phyloP scores from a whole-genome alignment of 176 grass and related monocot genomes.

The Thinopyrum elongatum region DNA sequence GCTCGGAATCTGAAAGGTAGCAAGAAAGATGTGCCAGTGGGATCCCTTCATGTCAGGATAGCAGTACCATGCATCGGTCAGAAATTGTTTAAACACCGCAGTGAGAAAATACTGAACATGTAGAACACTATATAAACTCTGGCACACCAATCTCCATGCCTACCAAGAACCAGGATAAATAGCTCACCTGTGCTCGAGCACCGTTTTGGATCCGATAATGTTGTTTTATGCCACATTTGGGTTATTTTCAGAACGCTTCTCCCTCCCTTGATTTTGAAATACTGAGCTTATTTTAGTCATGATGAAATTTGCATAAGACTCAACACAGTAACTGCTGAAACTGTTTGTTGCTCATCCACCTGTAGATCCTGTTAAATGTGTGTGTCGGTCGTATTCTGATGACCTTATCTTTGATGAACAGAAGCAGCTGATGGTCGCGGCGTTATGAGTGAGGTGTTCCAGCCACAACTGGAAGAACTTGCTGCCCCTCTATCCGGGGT shows the following conservation, averaged over 20 bases:
- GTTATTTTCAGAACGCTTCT: neutral
- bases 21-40: neutral
- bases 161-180: neutral
- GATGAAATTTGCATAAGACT: neutral
- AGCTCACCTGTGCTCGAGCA: neutral
- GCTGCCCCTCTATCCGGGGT: neutral
- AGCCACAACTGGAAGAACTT: slow-evolving; percentile 24
- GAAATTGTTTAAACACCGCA: neutral
- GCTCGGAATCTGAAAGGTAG: neutral
- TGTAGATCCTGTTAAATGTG: neutral
- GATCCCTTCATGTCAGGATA: neutral
- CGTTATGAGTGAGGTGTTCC: slow-evolving; percentile 6
- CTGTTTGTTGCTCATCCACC: neutral
- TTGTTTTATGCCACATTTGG: neutral
- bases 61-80: neutral
- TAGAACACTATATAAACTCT: neutral
- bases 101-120: neutral
- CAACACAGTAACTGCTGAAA: neutral
- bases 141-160: neutral
- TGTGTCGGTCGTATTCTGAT: neutral
- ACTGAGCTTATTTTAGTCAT: neutral
- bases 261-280: neutral
- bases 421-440: neutral
- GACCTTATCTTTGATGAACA: slow-evolving; percentile 24
- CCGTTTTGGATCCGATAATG: neutral